Base-by-base conservation (phyloP, 2,329 filamentous ascomycete species). In the Cladophialophora yegresii region DNA sequence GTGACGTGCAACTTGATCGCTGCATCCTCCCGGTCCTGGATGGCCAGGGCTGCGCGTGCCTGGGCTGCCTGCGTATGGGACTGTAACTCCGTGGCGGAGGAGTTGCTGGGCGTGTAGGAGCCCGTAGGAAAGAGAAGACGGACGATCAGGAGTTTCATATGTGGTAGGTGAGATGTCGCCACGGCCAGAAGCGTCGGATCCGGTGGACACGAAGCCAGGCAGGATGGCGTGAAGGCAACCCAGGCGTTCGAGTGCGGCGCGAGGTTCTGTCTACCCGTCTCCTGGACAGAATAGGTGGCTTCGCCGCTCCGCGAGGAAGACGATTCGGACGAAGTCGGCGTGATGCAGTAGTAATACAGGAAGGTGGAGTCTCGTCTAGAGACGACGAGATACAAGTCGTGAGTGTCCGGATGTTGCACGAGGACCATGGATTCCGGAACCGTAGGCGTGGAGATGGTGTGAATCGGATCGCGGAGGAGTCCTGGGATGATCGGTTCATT, bases 101-200 rank as follows among this genome's bases (percentile, higher is more conserved):
- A 55, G 49, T 58, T 57, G 51, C 57, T 58, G 16, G 55, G 40
- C 16, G 30, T n/a, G 56, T 55, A 51, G 51, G 58, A 61, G 4
- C 54, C 45, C 32, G 72, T 54, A 9, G 85, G 85, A 58, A 87
- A 79, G 12, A 87, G 74, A 9, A 87, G 76, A 9, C 82, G 82
- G 51, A 85, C 82, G 43, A 88, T 79, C 30, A 88, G 79, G 4
- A 88, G 74, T 70, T 87, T 88, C 83, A 88, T 84, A 67, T 86
- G 81, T 1, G 86, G 86, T 1, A 85, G 78, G 0, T 83, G 81
- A 1, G 83, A 86, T 0, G 86, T 87, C 10, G 84, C 85, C 6
- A 88, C 79, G 0, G 86, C 86, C 1, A 87, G 68, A 1, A 88
- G 72, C 3, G 78, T 78, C 1, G 82, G 75, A 69, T 88, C 83